Conservation (phyloP, 208 protist species). For the Perkinsela sp. region DNA sequence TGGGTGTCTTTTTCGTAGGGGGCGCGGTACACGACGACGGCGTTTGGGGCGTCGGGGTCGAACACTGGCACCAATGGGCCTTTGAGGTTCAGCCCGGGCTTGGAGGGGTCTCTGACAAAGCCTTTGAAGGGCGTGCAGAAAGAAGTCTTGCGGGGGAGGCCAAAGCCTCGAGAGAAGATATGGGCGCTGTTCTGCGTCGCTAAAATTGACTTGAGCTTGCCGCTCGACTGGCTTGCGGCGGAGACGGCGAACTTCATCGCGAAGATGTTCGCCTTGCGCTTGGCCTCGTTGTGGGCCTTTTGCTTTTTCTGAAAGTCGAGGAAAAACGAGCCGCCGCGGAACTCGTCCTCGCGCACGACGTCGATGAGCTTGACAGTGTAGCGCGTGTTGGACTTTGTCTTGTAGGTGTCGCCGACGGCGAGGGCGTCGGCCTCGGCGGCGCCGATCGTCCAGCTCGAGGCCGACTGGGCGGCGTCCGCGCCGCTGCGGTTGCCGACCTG, state of each 20-base stretch:
- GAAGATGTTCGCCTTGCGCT: constrained; percentile 23
- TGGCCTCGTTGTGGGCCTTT: constrained; percentile 33
- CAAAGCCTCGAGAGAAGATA: constrained; percentile 14
- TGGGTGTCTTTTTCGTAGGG: constrained; percentile 54
- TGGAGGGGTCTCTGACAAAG: constrained; percentile 24
- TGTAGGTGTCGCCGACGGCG: not conserved
- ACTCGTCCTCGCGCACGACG: constrained; percentile 36
- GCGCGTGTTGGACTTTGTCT: not conserved
- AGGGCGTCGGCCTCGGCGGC: not conserved
- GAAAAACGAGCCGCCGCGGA: constrained; percentile 60
- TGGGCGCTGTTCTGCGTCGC: constrained; percentile 20
- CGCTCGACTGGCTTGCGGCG: constrained; percentile 5
- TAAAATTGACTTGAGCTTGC: constrained; percentile 18
- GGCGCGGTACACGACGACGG: constrained; percentile 55
- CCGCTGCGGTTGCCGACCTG: not conserved
- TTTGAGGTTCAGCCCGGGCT: constrained; percentile 20
- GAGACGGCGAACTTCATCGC: constrained; percentile 17
- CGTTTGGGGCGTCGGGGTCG: constrained; percentile 28
- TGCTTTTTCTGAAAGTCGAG: constrained; percentile 39
- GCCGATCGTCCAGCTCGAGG: not conserved
- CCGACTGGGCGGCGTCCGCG: not conserved
- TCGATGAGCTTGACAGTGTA: constrained; percentile 32
- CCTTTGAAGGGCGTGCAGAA: constrained; percentile 40
- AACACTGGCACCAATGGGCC: constrained; percentile 30
- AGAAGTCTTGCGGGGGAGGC: constrained; percentile 25